Evolutionary conservation across 108 stramenopile species (phyloP), one percentile per base, ranked within the genome.

Genomic region (Schizochytrium sp.): DNA sequence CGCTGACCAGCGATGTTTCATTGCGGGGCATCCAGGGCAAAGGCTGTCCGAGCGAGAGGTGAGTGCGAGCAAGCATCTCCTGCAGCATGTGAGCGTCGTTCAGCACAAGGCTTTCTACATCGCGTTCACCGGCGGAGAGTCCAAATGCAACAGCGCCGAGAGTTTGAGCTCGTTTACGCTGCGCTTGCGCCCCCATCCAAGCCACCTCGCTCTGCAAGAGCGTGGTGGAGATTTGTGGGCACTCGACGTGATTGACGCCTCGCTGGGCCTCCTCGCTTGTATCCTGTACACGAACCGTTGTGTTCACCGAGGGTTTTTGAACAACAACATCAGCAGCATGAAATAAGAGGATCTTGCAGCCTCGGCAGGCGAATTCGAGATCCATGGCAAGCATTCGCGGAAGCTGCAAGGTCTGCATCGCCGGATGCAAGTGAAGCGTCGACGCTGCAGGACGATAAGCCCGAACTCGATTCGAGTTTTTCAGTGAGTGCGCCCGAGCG

Each of bases 321-420:
- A 69, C 34, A 23, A 83, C 18, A 53, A 83, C 76, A 34, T 83
- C 76, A 6, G 48, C 51, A 6, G 76, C 19, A 23, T 83, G 76
- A 34, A 83, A 83, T 14, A 83, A 45, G 45, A 18, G 48, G 3
- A 53, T 53, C 18, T 34, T 55, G 76, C 76, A 83, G 12, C 28
- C 25, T 23, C 45, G 6, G 76, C 76, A 83, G 6, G 51, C 76
- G 48, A 83, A 83, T 23, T 83, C 76, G 0, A 83, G 76, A 23
- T 83, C 76, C 76, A 83, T 83, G 48, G 76, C n/a, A 25, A 83
- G 76, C 45, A 83, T 47, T 14, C 48, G 76, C n/a, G 76, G 76
- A 6, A 83, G 51, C 23, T 12, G 51, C 45, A 83, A 12, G 19
- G 76, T 12, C 4, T 53, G n/a, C n/a, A 53, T 14, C 6, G 14